Evolutionary conservation across 441 rosid genomes (phyloP).

Genomic region (Populus trichocarpa): DNA sequence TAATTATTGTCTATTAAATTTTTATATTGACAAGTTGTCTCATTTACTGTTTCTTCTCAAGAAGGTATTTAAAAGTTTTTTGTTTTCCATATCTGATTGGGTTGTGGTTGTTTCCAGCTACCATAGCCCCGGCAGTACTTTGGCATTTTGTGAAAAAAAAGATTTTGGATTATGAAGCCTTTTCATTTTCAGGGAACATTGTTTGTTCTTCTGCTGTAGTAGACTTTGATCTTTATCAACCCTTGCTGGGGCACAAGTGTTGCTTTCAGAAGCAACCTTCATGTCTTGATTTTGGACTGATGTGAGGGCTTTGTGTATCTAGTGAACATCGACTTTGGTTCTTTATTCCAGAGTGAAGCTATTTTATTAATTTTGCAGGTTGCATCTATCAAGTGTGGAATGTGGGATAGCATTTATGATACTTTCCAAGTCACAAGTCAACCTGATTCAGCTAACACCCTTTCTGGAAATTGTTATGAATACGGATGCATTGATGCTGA

Average conservation of each 20-base stretch:
- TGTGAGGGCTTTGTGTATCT: not conserved
- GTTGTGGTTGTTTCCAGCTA: not conserved
- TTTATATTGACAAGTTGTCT: not conserved
- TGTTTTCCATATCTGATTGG: not conserved
- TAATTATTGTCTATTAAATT: not conserved
- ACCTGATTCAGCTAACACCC: constrained; percentile 30
- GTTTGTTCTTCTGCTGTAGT: not conserved
- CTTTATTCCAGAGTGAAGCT: not conserved
- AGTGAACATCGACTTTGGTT: not conserved
- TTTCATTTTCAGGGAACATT: not conserved
- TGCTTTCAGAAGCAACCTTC: not conserved
- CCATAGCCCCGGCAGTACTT: not conserved
- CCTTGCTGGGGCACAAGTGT: not conserved
- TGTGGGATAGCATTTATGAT: constrained; percentile 90
- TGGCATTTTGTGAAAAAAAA: not conserved
- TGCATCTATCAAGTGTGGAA: constrained; percentile 69
- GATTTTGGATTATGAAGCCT: not conserved
- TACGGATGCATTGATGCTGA: constrained; percentile 52
- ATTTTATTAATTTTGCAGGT: constrained; percentile 47
- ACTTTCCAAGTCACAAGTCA: constrained; percentile 51
- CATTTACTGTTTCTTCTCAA: not conserved
- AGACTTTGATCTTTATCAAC: not conserved
- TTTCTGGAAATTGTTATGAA: constrained; percentile 31
- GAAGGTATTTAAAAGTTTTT: not conserved
- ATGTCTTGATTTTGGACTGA: no score